Evolutionary conservation across 495 filamentous ascomycete genomes (phyloP).

Genomic region (Platismatia glauca): DNA sequence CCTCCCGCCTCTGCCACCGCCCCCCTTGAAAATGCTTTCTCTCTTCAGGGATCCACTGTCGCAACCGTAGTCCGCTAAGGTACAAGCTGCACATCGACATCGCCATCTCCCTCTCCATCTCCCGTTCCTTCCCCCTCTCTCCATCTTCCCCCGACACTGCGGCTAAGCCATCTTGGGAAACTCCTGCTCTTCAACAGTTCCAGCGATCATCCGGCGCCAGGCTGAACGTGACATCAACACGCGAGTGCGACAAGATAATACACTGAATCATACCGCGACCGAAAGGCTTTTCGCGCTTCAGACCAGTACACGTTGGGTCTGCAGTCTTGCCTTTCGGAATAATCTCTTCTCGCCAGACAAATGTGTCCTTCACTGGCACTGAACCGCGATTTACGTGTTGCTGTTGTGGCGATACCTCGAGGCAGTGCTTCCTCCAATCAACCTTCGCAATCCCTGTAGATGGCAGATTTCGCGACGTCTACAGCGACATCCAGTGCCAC

Average conservation of each 20-base stretch:
- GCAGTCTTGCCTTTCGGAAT: not conserved
- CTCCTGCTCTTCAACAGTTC: not conserved
- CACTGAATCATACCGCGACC: not conserved
- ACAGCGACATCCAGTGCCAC: slow-evolving; percentile 3
- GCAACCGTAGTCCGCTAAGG: not conserved
- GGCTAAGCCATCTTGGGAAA: not conserved
- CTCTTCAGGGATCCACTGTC: not conserved
- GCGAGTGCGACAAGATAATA: not conserved
- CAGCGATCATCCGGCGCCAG: not conserved
- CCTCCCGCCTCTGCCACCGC: not conserved
- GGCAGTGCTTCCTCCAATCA: not conserved
- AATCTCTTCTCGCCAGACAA: not conserved
- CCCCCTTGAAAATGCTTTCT: not conserved
- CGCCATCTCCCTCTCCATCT: not conserved
- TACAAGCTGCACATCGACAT: too few relatives aligned
- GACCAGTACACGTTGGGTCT: slow-evolving; percentile 18
- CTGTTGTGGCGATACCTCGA: not conserved
- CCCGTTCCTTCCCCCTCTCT: not conserved
- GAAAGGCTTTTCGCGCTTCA: not conserved
- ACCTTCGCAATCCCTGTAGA: slow-evolving; percentile 5
- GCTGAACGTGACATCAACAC: not conserved
- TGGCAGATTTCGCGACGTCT: slow-evolving; percentile 15
- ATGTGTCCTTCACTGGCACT: slow-evolving; percentile 1
- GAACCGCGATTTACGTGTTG: not conserved
- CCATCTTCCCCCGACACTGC: not conserved